Percentiles rank a stretch among this genome's conserved stretches.
Conservation (phyloP, 2,329 filamentous ascomycete genomes). For the Fusarium pseudonygamai region DNA sequence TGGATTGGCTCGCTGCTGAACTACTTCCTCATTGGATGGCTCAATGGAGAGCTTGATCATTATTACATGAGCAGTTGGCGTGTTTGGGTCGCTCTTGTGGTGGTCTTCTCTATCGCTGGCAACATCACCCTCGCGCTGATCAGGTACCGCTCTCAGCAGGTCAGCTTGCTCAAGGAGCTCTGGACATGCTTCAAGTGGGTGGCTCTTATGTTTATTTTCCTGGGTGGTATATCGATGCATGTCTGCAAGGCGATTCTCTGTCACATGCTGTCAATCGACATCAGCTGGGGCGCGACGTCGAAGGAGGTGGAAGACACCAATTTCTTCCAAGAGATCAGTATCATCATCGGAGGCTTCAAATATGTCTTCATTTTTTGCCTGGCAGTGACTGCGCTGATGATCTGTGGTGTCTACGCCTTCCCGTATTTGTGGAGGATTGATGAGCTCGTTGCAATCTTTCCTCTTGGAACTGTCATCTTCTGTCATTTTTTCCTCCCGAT, state of each 20-base stretch:
- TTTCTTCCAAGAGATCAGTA: not conserved
- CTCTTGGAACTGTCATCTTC: not conserved
- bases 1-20: slow-evolving; percentile 70
- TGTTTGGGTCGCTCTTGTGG: slow-evolving; percentile 60
- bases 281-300: slow-evolving; percentile 25
- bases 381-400: not conserved
- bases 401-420: rapidly evolving
- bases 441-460: not conserved
- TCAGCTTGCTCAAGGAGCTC: slow-evolving; percentile 21
- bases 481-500: not conserved
- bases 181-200: slow-evolving; percentile 36
- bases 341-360: not conserved
- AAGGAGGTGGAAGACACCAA: not conserved
- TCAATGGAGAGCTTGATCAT: slow-evolving; percentile 70
- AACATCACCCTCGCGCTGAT: slow-evolving; percentile 29
- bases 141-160: not conserved
- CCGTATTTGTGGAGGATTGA: not conserved
- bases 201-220: slow-evolving; percentile 36
- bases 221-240: slow-evolving; percentile 40
- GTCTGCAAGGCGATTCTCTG: slow-evolving; percentile 35
- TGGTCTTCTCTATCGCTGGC: slow-evolving; percentile 32
- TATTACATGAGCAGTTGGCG: slow-evolving; percentile 74
- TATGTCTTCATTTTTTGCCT: not conserved
- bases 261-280: slow-evolving; percentile 36
- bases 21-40: slow-evolving; percentile 76